phyloP scores from a whole-genome alignment of 192 early-diverging fungal genomes.

The Paraglomus brasilianum region DNA sequence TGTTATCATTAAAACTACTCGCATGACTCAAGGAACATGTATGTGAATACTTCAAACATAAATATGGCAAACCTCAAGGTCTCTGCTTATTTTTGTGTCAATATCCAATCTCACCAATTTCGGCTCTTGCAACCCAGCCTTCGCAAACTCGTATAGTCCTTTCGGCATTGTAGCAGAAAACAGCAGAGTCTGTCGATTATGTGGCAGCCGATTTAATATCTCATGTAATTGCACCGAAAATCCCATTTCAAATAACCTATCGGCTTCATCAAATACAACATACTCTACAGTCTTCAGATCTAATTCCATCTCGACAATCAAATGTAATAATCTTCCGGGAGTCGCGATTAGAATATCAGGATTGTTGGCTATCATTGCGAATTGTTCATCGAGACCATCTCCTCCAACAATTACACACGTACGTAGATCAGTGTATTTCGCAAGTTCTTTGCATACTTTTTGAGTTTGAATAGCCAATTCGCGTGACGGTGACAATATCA shows the following conservation, averaged over 20 bases:
- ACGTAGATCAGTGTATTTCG: constrained; percentile 91
- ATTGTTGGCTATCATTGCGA: constrained; percentile 87
- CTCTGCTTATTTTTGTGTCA: constrained; percentile 91
- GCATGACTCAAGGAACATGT: neutral
- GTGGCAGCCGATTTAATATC: constrained; percentile 80
- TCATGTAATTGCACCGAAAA: constrained; percentile 95
- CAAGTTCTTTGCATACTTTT: constrained; percentile 89
- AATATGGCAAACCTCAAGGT: constrained; percentile 69
- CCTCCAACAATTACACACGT: constrained; percentile 91
- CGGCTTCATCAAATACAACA: constrained; percentile 99
- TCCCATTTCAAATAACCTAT: constrained; percentile 96
- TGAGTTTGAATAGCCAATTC: constrained; percentile 97
- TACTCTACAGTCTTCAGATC: constrained; percentile 89
- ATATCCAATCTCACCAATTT: constrained; percentile 90
- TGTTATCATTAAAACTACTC: neutral
- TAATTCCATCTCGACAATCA: constrained; percentile 88
- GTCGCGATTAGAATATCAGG: constrained; percentile 91
- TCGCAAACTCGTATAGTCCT: constrained; percentile 94
- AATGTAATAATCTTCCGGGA: constrained; percentile 80
- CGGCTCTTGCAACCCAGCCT: constrained; percentile 92
- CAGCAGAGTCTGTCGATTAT: constrained; percentile 84
- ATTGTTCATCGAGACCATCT: constrained; percentile 96
- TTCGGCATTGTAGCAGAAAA: constrained; percentile 97
- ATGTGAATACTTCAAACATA: neutral
- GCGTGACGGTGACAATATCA: constrained; percentile 91